phyloP scores from a whole-genome alignment of 345 rosid species.

The Brassica carinata region DNA sequence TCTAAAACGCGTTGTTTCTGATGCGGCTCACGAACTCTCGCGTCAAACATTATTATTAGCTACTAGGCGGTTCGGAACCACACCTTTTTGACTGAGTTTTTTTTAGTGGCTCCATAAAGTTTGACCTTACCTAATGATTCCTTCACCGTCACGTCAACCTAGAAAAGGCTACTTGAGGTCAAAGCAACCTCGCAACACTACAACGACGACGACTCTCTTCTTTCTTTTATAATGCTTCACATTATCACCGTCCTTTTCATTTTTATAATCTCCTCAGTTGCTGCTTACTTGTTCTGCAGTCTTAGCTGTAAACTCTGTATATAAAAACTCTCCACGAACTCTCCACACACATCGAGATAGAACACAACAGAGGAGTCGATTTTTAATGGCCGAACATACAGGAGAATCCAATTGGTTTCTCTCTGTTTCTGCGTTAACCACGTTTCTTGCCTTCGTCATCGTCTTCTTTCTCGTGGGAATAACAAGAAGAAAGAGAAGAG shows the following conservation, averaged over 20 bases:
- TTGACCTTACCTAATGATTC: constrained; percentile 33
- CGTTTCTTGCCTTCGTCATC: constrained; percentile 21
- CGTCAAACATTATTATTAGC: not conserved
- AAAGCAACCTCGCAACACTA: constrained; percentile 42
- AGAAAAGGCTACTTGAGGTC: constrained; percentile 44
- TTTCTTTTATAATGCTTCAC: constrained; percentile 28
- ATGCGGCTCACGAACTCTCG: constrained; percentile 33
- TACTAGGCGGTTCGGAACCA: constrained; percentile 5
- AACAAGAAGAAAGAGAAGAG: constrained; percentile 15
- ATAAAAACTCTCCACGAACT: constrained; percentile 38
- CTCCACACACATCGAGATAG: constrained; percentile 41
- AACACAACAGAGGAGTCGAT: not conserved
- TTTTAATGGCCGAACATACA: constrained; percentile 31
- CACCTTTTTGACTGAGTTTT: constrained; percentile 36
- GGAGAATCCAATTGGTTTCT: constrained; percentile 34
- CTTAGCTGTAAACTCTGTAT: constrained; percentile 39
- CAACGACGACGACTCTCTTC: constrained; percentile 38
- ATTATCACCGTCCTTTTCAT: constrained; percentile 19
- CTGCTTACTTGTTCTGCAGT: constrained; percentile 40
- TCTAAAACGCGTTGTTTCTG: constrained; percentile 37
- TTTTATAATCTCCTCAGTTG: not conserved
- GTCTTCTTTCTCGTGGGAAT: constrained; percentile 5
- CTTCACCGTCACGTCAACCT: constrained; percentile 42
- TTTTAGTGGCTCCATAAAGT: constrained; percentile 45
- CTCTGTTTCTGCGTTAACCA: constrained; percentile 18